A percentile compares a stretch with the other conserved stretches of the same genome.
Evolutionary conservation across 805 yeast genomes (phyloP).

Genomic region (Saturnispora dispora): DNA sequence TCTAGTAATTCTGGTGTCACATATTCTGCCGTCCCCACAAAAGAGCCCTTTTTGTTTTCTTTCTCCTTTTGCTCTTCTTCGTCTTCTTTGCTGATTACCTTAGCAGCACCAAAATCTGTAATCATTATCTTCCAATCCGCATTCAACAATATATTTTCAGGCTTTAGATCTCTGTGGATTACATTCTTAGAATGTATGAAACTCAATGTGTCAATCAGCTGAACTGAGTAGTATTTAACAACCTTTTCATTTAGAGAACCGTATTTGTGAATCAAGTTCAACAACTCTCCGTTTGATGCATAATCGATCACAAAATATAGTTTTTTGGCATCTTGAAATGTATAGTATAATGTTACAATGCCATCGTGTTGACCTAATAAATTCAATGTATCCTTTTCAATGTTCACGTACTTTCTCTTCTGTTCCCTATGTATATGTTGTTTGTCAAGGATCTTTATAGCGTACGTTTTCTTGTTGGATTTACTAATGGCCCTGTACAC

Average conservation of each 20-base stretch:
- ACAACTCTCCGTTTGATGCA: slow-evolving; percentile 91
- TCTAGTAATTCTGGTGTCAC: slow-evolving; percentile 86
- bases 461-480: slow-evolving; percentile 67
- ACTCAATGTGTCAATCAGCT: slow-evolving; percentile 81
- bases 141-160: slow-evolving; percentile 83
- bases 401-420: slow-evolving; percentile 91
- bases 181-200: slow-evolving; percentile 87
- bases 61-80: neutral
- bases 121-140: slow-evolving; percentile 81
- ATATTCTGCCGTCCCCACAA: slow-evolving; percentile 96
- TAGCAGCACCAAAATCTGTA: slow-evolving; percentile 98
- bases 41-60: slow-evolving; percentile 44
- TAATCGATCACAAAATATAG: slow-evolving; percentile 87
- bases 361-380: slow-evolving; percentile 91
- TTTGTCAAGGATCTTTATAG: slow-evolving; percentile 86
- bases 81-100: slow-evolving; percentile 33
- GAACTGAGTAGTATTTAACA: slow-evolving; percentile 72
- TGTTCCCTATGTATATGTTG: slow-evolving; percentile 89
- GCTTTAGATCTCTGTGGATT: slow-evolving; percentile 89
- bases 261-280: slow-evolving; percentile 64
- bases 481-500: slow-evolving; percentile 81
- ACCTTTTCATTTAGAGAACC: slow-evolving; percentile 73
- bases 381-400: slow-evolving; percentile 85
- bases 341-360: slow-evolving; percentile 80
- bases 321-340: slow-evolving; percentile 86